Conservation (phyloP, 345 rosid species). For the Pelargonium nanum region DNA sequence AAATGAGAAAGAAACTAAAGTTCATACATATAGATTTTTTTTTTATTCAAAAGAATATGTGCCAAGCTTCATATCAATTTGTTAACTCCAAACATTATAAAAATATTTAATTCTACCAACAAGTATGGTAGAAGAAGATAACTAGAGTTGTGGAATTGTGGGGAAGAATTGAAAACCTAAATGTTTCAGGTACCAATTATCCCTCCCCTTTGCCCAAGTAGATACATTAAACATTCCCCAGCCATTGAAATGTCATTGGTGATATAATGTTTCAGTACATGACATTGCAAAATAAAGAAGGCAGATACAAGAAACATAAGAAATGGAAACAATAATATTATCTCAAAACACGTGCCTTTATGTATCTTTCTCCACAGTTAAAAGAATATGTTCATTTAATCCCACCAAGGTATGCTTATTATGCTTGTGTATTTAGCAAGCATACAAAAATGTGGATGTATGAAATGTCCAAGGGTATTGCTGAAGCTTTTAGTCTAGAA, state of each 20-base stretch:
- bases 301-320: too few species aligned
- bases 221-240: not conserved
- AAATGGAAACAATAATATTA: not conserved
- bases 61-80: not conserved
- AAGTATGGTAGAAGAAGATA: not conserved
- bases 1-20: too few species aligned
- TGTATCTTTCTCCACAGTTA: not conserved
- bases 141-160: not conserved
- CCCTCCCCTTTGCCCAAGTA: not conserved
- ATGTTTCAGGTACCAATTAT: not conserved
- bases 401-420: not conserved
- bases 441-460: not conserved
- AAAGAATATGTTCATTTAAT: too few species aligned
- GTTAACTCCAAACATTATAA: not conserved
- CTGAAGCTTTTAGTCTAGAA: not conserved
- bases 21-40: not conserved
- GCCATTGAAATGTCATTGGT: not conserved
- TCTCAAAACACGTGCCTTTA: too few species aligned
- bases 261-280: not conserved
- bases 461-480: not conserved
- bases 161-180: too few species aligned
- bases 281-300: not conserved
- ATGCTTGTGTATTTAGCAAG: not conserved
- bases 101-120: not conserved
- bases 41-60: not conserved